A percentile compares a stretch with the other conserved stretches of the same genome.
Evolutionary conservation across 106 monocot genomes (phyloP).

Genomic region (Acorus calamus): DNA sequence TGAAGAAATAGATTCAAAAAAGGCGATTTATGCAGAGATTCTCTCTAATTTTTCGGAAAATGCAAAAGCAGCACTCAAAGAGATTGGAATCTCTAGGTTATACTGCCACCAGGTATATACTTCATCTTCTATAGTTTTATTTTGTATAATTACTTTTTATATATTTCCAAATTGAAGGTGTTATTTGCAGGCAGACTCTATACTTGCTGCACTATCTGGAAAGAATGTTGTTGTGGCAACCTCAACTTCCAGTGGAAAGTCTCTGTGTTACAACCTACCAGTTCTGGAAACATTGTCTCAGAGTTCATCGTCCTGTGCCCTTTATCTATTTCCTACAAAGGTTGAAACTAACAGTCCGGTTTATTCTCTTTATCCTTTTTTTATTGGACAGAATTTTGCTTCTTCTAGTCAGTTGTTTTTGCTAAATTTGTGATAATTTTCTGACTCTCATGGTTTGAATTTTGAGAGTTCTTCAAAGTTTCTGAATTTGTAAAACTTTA

Average conservation of each 20-base stretch:
- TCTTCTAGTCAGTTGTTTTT: background rate
- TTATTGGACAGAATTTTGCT: background rate
- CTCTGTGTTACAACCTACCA: constrained; percentile 90
- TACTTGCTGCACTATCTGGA: constrained; percentile 51
- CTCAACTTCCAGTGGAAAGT: constrained; percentile 98
- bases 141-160: background rate
- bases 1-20: constrained; percentile 49
- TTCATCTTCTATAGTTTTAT: background rate
- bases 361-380: background rate
- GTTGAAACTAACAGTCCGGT: constrained; percentile 13
- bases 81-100: constrained; percentile 56
- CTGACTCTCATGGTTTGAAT: too few species aligned
- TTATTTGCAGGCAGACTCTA: constrained; percentile 54
- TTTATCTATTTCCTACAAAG: constrained; percentile 98
- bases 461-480: too few species aligned
- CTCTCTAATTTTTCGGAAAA: constrained; percentile 14
- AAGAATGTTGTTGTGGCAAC: constrained; percentile 78
- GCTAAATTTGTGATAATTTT: background rate
- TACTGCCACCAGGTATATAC: constrained; percentile 65
- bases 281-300: constrained; percentile 65
- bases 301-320: constrained; percentile 49
- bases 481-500: background rate
- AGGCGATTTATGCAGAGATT: constrained; percentile 46
- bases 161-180: constrained; percentile 3
- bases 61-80: constrained; percentile 31